Evolutionary conservation across 164 flowering plant species (phyloP), one percentile per base, ranked within the genome.

Genomic region (Nelumbo lutea): DNA sequence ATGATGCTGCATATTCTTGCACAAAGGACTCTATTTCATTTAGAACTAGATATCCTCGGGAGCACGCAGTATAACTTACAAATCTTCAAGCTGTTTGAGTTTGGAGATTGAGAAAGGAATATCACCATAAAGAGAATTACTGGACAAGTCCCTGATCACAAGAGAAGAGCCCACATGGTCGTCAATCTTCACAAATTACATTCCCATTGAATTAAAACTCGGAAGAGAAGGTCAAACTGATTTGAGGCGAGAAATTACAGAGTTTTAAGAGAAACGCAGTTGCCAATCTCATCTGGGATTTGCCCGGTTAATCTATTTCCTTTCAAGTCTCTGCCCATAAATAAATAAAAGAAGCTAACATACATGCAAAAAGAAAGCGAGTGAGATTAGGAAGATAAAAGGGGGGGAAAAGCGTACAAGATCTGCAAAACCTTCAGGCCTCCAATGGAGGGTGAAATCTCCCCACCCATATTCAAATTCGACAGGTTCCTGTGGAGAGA

Each of bases 221-320:
- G 27, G 27, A 27, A 27, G 27, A 27, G 27, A 27, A 0, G 27
- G 27, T 27, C 27, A 27, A 27, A 27, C 27, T 27, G 27, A 27
- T 27, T 27, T 27, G 27, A 27, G 27, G 27, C 27, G 27, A 27
- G 42, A 48, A 2, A 63, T 76, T 89, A 94, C 98, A 94, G 73
- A 13, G 69, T 50, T 41, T 72, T 65, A 14, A 94, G 82, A 27
- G 73, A 75, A 42, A 67, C 80, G 61, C 96, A 90, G 79, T 90
- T 78, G 57, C 97, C 97, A 44, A 94, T 86, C 74, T 94, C 98
- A 81, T 94, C 98, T 2, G 98, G 98, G 14, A 94, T 90, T 83
- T 88, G 97, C 52, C 98, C 97, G 0, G 87, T 87, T 56, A 94
- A 68, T 9, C 74, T 82, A 74, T 91, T 94, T 2, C 97, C 96